Evolutionary conservation across 331 rosid genomes (phyloP).

Genomic region (Quercus tomentella): DNA sequence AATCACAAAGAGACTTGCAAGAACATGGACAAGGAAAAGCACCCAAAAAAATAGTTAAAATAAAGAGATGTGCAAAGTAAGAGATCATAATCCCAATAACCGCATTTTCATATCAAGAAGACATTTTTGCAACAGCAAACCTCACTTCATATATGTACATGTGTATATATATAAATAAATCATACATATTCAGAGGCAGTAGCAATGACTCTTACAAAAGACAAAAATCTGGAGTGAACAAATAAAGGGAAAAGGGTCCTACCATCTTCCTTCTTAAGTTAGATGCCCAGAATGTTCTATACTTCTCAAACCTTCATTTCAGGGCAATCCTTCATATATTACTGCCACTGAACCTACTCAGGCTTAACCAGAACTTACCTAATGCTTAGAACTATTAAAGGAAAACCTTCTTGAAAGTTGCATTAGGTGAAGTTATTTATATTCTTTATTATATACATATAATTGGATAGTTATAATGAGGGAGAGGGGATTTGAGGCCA

Average conservation of each 20-base stretch:
- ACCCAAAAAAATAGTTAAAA: background rate
- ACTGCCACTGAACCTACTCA: background rate
- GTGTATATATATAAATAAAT: background rate
- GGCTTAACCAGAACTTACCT: background rate
- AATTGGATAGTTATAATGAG: too few relatives aligned
- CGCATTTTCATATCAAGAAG: background rate
- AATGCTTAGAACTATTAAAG: background rate
- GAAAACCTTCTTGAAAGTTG: background rate
- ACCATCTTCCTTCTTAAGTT: too few relatives aligned
- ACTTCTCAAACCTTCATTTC: background rate
- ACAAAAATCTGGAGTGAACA: background rate
- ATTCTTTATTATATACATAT: background rate
- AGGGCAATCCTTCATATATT: background rate
- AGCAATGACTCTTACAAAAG: background rate
- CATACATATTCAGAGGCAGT: background rate
- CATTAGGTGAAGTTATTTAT: background rate
- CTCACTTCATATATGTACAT: background rate
- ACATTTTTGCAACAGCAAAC: background rate
- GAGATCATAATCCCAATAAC: background rate
- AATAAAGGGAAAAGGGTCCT: background rate
- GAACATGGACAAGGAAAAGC: background rate
- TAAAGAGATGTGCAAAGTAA: background rate
- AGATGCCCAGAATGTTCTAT: background rate
- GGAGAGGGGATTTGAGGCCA: too few relatives aligned
- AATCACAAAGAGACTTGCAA: background rate